Percentiles rank a stretch among this genome's conserved stretches.
These are phyloP conservation scores for Ophiostoma triangulosporum DNA, from an alignment of 2,329 filamentous ascomycete genomes.

Conservation along the genomic window DNA sequence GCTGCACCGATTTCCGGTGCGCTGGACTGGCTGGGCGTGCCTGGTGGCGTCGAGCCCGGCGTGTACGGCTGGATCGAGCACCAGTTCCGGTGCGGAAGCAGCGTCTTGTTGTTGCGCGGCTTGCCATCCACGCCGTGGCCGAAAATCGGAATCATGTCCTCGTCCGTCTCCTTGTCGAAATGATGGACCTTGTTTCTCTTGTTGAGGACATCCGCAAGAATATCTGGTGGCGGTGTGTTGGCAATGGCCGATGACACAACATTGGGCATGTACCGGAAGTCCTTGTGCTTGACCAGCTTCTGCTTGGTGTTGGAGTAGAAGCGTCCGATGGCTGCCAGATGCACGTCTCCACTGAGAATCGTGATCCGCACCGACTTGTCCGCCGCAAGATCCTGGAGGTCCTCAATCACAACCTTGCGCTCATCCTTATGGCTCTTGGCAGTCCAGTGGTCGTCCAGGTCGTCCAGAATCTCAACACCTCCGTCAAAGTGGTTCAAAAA, in stretches of 20 bases:
- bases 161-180: conserved; percentile 66
- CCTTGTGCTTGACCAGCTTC: conserved; percentile 67
- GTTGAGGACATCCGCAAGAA: conserved; percentile 85
- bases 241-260: conserved; percentile 88
- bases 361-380: conserved; percentile 87
- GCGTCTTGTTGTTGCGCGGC: conserved; percentile 75
- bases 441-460: conserved; percentile 95
- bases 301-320: conserved; percentile 89
- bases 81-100: conserved; percentile 88
- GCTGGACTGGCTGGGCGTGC: conserved; percentile 43
- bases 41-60: conserved; percentile 61
- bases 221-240: conserved; percentile 75
- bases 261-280: conserved; percentile 95
- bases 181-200: conserved; percentile 75
- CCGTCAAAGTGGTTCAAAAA: conserved; percentile 85
- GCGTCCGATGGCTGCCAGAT: conserved; percentile 81
- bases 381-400: conserved; percentile 83
- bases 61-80: conserved; percentile 80
- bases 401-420: conserved; percentile 72
- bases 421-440: conserved; percentile 89
- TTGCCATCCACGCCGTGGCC: conserved; percentile 79
- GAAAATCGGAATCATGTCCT: conserved; percentile 93
- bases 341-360: conserved; percentile 85
- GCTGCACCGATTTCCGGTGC: neutral
- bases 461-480: conserved; percentile 80